These are phyloP conservation scores for Penstemon newberryi DNA, from an alignment of 257 asterid species.

Conservation along the genomic window DNA sequence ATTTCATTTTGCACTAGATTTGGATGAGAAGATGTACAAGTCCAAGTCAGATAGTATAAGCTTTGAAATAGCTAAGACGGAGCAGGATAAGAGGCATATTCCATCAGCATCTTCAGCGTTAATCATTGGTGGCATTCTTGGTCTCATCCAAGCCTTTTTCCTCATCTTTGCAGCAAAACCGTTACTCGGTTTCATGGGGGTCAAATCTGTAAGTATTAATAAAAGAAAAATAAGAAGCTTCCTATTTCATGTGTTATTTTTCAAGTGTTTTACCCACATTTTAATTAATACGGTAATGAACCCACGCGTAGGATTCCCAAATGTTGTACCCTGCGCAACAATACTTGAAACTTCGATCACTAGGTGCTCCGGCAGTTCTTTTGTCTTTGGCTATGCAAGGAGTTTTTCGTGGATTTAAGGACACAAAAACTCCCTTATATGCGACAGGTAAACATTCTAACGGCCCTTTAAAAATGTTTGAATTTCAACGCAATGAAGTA, in stretches of 20 bases:
- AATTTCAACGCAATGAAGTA: background rate
- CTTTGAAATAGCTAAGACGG: constrained; percentile 36
- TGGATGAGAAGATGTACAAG: constrained; percentile 29
- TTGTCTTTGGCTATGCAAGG: constrained; percentile 83
- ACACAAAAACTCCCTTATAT: constrained; percentile 71
- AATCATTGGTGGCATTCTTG: constrained; percentile 64
- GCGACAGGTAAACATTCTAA: constrained; percentile 54
- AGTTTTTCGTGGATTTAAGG: constrained; percentile 76
- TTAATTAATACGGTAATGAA: too few species aligned
- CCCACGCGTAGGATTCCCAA: constrained; percentile 43
- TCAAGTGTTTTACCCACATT: too few species aligned
- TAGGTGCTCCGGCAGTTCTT: constrained; percentile 82
- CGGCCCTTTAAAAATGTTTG: background rate
- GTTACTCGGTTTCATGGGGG: constrained; percentile 68
- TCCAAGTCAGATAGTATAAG: constrained; percentile 22
- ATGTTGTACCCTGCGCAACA: constrained; percentile 61
- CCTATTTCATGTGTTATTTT: background rate
- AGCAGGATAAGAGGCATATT: constrained; percentile 51
- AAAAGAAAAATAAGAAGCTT: background rate
- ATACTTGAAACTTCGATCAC: constrained; percentile 64
- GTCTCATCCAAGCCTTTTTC: constrained; percentile 57
- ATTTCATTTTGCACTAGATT: constrained; percentile 26
- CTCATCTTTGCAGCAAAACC: constrained; percentile 61
- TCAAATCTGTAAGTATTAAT: constrained; percentile 49
- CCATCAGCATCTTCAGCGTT: constrained; percentile 77